Percentiles rank a stretch among this genome's conserved stretches.
Conservation (phyloP, 2,329 filamentous ascomycete species). For the Allantophomopsis cytisporea region DNA sequence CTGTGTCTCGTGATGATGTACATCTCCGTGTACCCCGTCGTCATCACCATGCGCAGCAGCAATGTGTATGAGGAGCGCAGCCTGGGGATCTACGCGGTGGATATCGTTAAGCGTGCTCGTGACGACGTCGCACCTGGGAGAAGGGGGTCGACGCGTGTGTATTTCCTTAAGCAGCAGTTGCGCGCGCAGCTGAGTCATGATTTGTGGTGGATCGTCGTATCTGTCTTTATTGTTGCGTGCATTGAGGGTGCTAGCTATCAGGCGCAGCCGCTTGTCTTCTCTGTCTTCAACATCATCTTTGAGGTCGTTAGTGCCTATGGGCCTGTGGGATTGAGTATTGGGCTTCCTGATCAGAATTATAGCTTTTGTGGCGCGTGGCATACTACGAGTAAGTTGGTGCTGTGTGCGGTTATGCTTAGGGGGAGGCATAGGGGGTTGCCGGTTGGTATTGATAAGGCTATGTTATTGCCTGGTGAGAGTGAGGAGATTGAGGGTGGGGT, state of each 20-base stretch:
- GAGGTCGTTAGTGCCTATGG: conserved; percentile 45
- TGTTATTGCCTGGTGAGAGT: conserved; percentile 23
- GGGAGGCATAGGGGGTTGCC: conserved; percentile 34
- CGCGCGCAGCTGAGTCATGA: conserved; percentile 54
- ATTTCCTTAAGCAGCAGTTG: conserved; percentile 27
- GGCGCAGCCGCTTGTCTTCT: conserved; percentile 23
- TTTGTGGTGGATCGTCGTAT: conserved; percentile 50
- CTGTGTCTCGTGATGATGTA: conserved; percentile 55
- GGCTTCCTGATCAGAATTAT: conserved; percentile 36
- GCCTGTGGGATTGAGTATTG: conserved; percentile 46
- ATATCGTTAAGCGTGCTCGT: conserved; percentile 1
- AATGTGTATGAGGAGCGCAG: conserved; percentile 62
- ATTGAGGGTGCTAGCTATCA: conserved; percentile 44
- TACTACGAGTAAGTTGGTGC: conserved; percentile 39
- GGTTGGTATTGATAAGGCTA: conserved; percentile 39
- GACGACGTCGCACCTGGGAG: neutral
- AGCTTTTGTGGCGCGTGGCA: conserved; percentile 42
- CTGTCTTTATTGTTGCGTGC: conserved; percentile 43
- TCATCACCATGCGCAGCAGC: conserved; percentile 51
- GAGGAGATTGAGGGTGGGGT: neutral
- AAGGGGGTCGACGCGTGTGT: neutral
- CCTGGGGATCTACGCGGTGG: conserved; percentile 37
- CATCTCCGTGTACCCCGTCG: conserved; percentile 47
- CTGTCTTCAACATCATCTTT: conserved; percentile 46
- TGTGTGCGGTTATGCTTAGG: conserved; percentile 41